Conservation (phyloP, 2,329 filamentous ascomycete species). For the Aspergillus fumigatiaffinis region DNA sequence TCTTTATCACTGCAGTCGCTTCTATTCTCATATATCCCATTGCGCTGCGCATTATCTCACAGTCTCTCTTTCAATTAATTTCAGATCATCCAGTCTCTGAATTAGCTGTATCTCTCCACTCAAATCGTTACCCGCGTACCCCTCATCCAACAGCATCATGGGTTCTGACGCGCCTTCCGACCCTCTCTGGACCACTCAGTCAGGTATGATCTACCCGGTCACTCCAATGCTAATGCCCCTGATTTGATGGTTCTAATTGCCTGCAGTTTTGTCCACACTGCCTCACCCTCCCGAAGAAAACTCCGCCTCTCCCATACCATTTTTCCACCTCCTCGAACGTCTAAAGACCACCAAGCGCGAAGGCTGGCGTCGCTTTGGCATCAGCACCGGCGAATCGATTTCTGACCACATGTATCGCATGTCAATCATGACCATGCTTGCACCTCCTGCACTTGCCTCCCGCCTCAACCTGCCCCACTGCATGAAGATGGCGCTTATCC, state of each 20-base stretch:
- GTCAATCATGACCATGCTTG: conserved; percentile 92
- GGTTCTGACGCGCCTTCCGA: conserved; percentile 24
- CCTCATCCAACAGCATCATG: conserved; percentile 16
- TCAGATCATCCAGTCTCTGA: not conserved
- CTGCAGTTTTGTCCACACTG: conserved; percentile 61
- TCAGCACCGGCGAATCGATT: conserved; percentile 77
- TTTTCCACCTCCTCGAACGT: conserved; percentile 90
- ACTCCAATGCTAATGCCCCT: not conserved
- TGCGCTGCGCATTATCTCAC: not conserved
- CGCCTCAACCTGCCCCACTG: conserved; percentile 76
- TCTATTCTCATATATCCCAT: not conserved
- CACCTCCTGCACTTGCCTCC: conserved; percentile 67
- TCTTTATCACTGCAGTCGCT: not conserved
- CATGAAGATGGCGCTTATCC: conserved; percentile 91
- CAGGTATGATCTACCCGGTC: conserved; percentile 21
- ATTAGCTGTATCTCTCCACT: not conserved
- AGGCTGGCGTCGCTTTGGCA: conserved; percentile 87
- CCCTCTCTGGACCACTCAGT: conserved; percentile 32
- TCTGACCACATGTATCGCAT: conserved; percentile 99
- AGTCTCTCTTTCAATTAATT: not conserved
- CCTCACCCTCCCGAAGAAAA: conserved; percentile 57
- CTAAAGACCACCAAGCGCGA: conserved; percentile 96
- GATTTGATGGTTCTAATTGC: not conserved
- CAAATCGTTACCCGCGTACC: not conserved
- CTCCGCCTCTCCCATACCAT: conserved; percentile 72